Percentiles rank a stretch among this genome's conserved stretches.
phyloP scores from a whole-genome alignment of 2,329 filamentous ascomycete species.

The Penicillium sp. region DNA sequence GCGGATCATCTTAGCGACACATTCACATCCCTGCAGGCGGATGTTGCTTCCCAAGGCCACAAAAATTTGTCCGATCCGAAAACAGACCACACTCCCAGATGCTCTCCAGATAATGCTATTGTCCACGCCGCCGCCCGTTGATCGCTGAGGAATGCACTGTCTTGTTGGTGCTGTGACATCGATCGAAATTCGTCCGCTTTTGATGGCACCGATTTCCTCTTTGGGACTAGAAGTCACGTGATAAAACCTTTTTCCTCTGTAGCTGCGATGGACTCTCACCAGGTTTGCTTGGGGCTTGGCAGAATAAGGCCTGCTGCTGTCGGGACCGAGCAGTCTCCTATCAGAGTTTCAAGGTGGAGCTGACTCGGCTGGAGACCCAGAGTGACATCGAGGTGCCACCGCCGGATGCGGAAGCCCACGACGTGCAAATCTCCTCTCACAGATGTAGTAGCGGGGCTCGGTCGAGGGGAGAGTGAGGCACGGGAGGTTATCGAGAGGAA shows the following conservation, averaged over 20 bases:
- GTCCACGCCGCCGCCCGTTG: background rate
- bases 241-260: background rate
- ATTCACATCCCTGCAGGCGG: background rate
- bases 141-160: conserved; percentile 9
- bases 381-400: conserved; percentile 20
- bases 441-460: conserved; percentile 10
- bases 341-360: conserved; percentile 1
- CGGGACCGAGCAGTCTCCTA: background rate
- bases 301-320: background rate
- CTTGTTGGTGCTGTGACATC: conserved; percentile 5
- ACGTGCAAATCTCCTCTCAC: conserved; percentile 9
- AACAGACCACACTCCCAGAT: background rate
- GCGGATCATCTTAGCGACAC: conserved; percentile 6
- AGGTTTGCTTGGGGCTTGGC: background rate
- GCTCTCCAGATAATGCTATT: conserved; percentile 9
- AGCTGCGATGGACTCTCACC: background rate
- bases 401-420: conserved; percentile 26
- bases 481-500: conserved; percentile 15
- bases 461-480: conserved; percentile 16
- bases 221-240: conserved; percentile 15
- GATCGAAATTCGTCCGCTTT: conserved; percentile 10
- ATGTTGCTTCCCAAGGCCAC: background rate
- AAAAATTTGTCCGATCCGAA: background rate
- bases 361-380: conserved; percentile 6
- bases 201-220: conserved; percentile 16